phyloP scores from a whole-genome alignment of 176 grass and related monocot species.

The Rhynchospora pubera region DNA sequence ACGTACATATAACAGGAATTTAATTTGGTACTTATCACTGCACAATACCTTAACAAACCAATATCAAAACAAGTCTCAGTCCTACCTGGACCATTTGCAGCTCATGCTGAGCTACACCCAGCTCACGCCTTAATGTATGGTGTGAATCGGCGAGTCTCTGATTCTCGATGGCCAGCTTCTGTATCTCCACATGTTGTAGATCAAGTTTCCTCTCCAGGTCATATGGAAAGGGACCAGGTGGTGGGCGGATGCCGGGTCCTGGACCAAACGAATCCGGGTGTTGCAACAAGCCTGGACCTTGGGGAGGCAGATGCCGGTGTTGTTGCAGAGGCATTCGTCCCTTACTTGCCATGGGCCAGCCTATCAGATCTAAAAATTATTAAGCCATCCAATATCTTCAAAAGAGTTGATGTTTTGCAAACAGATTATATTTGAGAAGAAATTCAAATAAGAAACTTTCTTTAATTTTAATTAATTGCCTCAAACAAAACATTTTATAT shows the following conservation, averaged over 20 bases:
- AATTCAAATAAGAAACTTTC: neutral
- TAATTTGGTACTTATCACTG: neutral
- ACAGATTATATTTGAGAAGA: neutral
- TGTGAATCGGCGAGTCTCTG: constrained; percentile 51
- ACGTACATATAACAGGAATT: neutral
- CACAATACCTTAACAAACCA: neutral
- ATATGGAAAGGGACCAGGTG: constrained; percentile 48
- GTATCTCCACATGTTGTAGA: constrained; percentile 58
- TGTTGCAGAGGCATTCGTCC: constrained; percentile 44
- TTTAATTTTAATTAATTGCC: neutral
- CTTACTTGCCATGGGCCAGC: constrained; percentile 47
- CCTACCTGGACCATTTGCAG: constrained; percentile 48
- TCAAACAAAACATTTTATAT: neutral
- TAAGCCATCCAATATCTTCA: neutral
- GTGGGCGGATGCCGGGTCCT: constrained; percentile 36
- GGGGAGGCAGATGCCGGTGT: constrained; percentile 33
- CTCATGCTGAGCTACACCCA: constrained; percentile 68
- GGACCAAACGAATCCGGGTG: constrained; percentile 45
- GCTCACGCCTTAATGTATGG: constrained; percentile 54
- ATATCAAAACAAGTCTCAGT: neutral
- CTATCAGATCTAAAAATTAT: constrained; percentile 10
- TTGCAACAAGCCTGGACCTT: constrained; percentile 44
- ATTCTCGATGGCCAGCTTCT: constrained; percentile 81
- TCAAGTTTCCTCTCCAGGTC: constrained; percentile 81
- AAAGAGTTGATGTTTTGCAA: neutral